phyloP scores from a whole-genome alignment of 495 filamentous ascomycete species.

The Jackrogersella multiformis region DNA sequence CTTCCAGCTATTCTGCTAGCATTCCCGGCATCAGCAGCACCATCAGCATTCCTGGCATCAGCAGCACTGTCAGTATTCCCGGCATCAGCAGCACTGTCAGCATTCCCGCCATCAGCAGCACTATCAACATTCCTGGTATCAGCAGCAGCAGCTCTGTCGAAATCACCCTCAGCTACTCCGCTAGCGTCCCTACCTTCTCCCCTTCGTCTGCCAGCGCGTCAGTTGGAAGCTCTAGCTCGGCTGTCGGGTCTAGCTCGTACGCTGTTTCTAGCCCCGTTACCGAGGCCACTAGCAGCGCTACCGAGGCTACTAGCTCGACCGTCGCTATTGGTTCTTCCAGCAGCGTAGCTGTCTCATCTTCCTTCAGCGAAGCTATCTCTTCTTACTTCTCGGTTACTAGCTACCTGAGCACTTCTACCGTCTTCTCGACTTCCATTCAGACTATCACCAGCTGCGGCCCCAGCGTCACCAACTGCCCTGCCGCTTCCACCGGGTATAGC shows the following conservation, averaged over 20 bases:
- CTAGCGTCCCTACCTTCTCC: slow-evolving; percentile 30
- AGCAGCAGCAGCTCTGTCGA: slow-evolving; percentile 22
- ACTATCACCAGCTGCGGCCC: slow-evolving; percentile 70
- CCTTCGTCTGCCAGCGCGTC: slow-evolving; percentile 9
- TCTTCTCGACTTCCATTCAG: slow-evolving; percentile 66
- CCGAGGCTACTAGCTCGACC: slow-evolving; percentile 40
- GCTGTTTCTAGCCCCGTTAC: slow-evolving; percentile 20
- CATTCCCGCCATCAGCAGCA: slow-evolving; percentile 31
- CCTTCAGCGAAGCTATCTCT: slow-evolving; percentile 36
- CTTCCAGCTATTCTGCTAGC: slow-evolving; percentile 27
- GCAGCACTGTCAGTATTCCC: slow-evolving; percentile 32
- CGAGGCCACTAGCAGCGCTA: slow-evolving; percentile 22
- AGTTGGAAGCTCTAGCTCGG: slow-evolving; percentile 19
- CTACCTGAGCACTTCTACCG: slow-evolving; percentile 65
- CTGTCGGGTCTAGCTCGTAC: slow-evolving; percentile 33
- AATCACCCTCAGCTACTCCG: slow-evolving; percentile 12
- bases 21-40: slow-evolving; percentile 34
- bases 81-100: slow-evolving; percentile 31
- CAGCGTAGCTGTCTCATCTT: slow-evolving; percentile 32
- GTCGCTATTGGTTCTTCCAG: slow-evolving; percentile 28
- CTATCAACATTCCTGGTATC: slow-evolving; percentile 26
- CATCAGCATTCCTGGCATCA: slow-evolving; percentile 30
- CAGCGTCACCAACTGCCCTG: slow-evolving; percentile 67
- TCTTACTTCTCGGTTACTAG: slow-evolving; percentile 46
- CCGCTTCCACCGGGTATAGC: slow-evolving; percentile 56